phyloP scores from a whole-genome alignment of 192 early-diverging fungal genomes.

The Podila epicladia region DNA sequence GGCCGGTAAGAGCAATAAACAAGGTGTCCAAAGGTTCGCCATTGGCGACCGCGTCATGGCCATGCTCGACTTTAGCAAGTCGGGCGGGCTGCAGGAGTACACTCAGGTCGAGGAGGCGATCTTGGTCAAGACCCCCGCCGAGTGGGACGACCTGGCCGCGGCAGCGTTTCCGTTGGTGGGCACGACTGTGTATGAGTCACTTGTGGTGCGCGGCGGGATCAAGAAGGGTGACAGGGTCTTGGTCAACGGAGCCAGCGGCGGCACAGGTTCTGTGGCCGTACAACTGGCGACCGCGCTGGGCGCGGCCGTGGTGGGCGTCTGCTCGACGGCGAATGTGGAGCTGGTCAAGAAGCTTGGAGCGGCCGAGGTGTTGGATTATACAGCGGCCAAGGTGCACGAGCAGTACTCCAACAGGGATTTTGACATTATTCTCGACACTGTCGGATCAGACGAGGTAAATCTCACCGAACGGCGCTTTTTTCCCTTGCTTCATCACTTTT shows the following conservation, averaged over 20 bases:
- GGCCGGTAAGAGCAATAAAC: neutral
- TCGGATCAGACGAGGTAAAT: conserved; percentile 44
- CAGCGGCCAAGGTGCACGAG: conserved; percentile 16
- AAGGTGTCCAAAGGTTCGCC: neutral
- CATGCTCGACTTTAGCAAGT: conserved; percentile 17
- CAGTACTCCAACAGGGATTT: conserved; percentile 13
- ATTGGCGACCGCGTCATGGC: conserved; percentile 50
- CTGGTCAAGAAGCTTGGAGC: conserved; percentile 58
- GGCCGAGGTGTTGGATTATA: conserved; percentile 64
- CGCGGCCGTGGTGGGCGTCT: conserved; percentile 60
- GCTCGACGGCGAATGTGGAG: conserved; percentile 55
- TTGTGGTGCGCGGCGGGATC: conserved; percentile 18
- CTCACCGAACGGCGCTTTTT: no score
- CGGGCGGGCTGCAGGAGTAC: conserved; percentile 36
- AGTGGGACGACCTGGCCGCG: conserved; percentile 29
- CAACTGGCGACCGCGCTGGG: conserved; percentile 60
- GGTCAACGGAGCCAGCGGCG: conserved; percentile 63
- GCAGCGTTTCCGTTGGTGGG: conserved; percentile 41
- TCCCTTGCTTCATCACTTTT: no score
- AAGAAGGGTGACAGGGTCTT: conserved; percentile 54
- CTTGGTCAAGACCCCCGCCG: conserved; percentile 16
- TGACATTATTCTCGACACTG: conserved; percentile 58
- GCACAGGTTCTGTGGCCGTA: conserved; percentile 48
- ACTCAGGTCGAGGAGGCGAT: conserved; percentile 16
- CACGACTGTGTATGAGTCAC: conserved; percentile 22